Evolutionary conservation across 495 filamentous ascomycete species (phyloP).

Genomic region (Aspergillus campestris): DNA sequence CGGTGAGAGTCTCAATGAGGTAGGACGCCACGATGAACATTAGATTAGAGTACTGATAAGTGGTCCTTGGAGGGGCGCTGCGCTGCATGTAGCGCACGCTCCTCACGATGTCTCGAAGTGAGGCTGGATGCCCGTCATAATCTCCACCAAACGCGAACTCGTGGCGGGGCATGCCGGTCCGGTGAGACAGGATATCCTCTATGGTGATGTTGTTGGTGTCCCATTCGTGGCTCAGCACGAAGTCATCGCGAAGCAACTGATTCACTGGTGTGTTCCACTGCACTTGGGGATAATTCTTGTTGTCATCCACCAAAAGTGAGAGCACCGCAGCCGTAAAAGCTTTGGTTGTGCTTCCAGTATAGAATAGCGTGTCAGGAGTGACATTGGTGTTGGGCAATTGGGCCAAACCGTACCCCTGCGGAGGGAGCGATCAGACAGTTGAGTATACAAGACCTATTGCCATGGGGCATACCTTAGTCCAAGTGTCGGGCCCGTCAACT

Average conservation of each 20-base stretch:
- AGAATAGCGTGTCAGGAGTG: constrained; percentile 34
- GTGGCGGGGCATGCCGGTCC: constrained; percentile 40
- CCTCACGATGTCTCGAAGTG: constrained; percentile 23
- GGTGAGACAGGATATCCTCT: constrained; percentile 44
- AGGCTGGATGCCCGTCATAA: constrained; percentile 1
- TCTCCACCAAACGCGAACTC: constrained; percentile 19
- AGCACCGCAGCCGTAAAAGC: constrained; percentile 43
- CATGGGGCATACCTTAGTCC: too few species aligned
- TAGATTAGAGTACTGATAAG: constrained; percentile 44
- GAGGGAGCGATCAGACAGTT: too few species aligned
- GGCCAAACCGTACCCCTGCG: constrained; percentile 43
- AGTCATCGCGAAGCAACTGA: constrained; percentile 42
- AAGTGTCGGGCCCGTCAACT: too few species aligned
- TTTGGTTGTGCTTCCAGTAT: constrained; percentile 44
- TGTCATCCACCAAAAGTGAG: constrained; percentile 35
- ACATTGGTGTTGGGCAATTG: constrained; percentile 23
- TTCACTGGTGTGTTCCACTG: constrained; percentile 41
- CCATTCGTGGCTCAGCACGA: constrained; percentile 37
- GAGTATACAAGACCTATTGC: too few species aligned
- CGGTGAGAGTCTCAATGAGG: constrained; percentile 20
- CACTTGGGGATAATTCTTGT: constrained; percentile 20
- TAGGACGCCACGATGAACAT: constrained; percentile 42
- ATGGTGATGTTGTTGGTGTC: constrained; percentile 38
- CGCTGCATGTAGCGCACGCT: constrained; percentile 36
- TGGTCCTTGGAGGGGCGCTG: constrained; percentile 27